Evolutionary conservation across 352 stramenopile genomes (phyloP).

Genomic region (Hyphochytrium catenoides): DNA sequence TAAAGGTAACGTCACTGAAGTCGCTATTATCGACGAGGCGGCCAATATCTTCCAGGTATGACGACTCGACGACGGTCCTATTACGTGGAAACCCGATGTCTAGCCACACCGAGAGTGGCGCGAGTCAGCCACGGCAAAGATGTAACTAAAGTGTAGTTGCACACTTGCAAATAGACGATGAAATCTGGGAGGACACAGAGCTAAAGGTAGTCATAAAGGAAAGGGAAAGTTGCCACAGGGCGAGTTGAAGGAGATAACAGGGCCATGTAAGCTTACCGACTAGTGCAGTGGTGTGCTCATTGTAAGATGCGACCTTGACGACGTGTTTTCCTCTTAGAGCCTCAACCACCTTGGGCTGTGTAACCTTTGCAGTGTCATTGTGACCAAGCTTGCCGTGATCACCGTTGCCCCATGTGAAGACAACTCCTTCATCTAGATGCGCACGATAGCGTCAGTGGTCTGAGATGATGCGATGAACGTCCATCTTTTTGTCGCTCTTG

Average conservation of each 20-base stretch:
- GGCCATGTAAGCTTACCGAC: conserved; percentile 19
- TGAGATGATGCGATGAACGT: no score
- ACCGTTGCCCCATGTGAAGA: conserved; percentile 80
- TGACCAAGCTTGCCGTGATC: conserved; percentile 83
- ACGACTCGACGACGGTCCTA: conserved; percentile 50
- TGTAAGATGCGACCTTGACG: conserved; percentile 90
- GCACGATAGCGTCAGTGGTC: no score
- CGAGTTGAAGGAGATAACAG: no score
- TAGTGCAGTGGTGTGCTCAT: conserved; percentile 84
- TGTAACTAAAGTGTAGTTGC: no score
- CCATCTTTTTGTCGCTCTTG: no score
- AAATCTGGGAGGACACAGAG: no score
- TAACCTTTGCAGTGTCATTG: conserved; percentile 79
- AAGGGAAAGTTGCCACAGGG: no score
- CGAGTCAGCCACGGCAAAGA: no score
- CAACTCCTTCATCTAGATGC: conserved; percentile 39
- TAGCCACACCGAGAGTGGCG: no score
- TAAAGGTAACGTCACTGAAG: conserved; percentile 61
- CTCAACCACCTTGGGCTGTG: conserved; percentile 73
- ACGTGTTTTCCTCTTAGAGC: conserved; percentile 71
- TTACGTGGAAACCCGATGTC: no score
- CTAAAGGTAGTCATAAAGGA: no score
- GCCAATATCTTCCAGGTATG: conserved; percentile 65
- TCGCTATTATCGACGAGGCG: conserved; percentile 70
- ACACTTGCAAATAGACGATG: no score